phyloP scores from a whole-genome alignment of 306 rosid genomes.

The Arachis stenosperma region DNA sequence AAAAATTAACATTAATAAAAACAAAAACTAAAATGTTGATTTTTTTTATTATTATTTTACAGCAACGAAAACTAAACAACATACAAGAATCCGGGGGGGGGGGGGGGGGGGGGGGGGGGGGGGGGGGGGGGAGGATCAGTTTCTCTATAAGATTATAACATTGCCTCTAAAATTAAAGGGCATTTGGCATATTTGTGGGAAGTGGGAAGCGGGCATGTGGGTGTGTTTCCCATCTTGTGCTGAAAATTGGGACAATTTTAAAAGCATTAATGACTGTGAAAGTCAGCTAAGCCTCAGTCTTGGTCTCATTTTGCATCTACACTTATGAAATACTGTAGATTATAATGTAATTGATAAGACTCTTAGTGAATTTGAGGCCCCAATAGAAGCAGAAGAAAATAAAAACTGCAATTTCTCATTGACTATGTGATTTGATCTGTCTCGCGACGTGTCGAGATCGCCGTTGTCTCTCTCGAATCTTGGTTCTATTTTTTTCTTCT shows the following conservation, averaged over 20 bases:
- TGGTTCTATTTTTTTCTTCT: constrained; percentile 7
- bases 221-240: constrained; percentile 46
- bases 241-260: constrained; percentile 36
- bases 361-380: constrained; percentile 29
- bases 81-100: no score
- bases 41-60: no score
- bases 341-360: background rate
- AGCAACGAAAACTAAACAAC: no score
- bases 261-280: constrained; percentile 16
- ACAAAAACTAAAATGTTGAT: no score
- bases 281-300: background rate
- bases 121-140: constrained; percentile 25
- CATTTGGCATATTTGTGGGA: constrained; percentile 27
- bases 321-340: background rate
- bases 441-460: constrained; percentile 39
- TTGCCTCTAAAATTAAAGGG: background rate
- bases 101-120: no score
- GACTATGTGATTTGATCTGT: constrained; percentile 48
- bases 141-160: constrained; percentile 24
- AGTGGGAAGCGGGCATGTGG: constrained; percentile 54
- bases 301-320: constrained; percentile 18
- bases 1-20: no score
- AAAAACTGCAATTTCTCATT: constrained; percentile 30
- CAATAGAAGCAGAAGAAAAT: background rate
- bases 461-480: constrained; percentile 40